phyloP scores from a whole-genome alignment of 23 red algal species.

The Cyanidiococcus yangmingshanensis region DNA sequence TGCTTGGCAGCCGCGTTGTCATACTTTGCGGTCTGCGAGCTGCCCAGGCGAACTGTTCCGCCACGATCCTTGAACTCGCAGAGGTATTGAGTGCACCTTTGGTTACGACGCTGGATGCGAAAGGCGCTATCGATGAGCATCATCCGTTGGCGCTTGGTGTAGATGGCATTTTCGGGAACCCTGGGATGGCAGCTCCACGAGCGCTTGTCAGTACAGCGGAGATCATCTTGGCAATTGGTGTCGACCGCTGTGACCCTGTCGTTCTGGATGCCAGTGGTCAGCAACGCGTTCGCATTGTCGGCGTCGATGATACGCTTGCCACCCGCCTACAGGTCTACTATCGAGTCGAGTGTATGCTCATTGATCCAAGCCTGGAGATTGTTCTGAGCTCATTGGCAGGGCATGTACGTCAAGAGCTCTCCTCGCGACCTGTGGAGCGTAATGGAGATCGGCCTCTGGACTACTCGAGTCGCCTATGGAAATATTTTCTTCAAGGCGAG shows the following conservation, averaged over 20 bases:
- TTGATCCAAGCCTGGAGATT: not conserved
- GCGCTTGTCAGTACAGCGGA: conserved; percentile 11
- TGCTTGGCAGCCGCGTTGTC: not conserved
- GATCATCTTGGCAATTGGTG: not conserved
- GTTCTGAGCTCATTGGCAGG: not conserved
- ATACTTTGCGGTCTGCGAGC: not conserved
- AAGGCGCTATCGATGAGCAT: conserved; percentile 11
- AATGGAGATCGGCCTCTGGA: not conserved
- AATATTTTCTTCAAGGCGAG: conserved; percentile 5
- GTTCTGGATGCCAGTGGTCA: not conserved
- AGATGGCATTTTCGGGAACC: conserved; percentile 12
- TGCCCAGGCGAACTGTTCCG: not conserved
- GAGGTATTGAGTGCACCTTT: not conserved
- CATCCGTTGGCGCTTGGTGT: conserved; percentile 10
- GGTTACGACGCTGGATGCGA: conserved; percentile 12
- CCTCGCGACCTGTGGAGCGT: not conserved
- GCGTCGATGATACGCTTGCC: not conserved
- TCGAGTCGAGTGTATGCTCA: not conserved
- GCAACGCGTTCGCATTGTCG: not conserved
- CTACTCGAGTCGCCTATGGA: conserved; percentile 1
- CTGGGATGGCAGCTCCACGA: conserved; percentile 7
- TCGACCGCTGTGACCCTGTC: conserved; percentile 15
- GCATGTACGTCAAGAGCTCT: not conserved
- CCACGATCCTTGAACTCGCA: not conserved
- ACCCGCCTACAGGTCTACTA: conserved; percentile 19